phyloP scores from a whole-genome alignment of 1,284 basidiomycete species.

The Austroboletus novae-zelandiae region DNA sequence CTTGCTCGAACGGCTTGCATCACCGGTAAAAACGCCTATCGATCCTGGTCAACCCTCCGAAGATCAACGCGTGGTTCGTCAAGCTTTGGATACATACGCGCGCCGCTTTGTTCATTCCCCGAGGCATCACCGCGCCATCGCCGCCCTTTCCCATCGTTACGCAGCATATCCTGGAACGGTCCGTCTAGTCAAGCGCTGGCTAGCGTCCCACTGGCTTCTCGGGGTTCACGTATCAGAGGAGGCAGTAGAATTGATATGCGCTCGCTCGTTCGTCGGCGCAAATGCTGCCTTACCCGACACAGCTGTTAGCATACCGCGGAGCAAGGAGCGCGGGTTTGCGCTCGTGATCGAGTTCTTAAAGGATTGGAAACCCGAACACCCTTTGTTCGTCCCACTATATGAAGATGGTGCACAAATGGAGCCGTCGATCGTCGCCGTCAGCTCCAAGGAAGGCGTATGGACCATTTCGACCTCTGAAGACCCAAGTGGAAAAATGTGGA shows the following conservation, averaged over 20 bases:
- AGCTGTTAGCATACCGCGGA: constrained; percentile 47
- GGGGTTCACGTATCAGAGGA: constrained; percentile 70
- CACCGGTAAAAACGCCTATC: constrained; percentile 32
- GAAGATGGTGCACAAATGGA: constrained; percentile 30
- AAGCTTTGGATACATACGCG: constrained; percentile 60
- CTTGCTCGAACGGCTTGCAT: constrained; percentile 72
- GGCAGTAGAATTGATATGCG: constrained; percentile 83
- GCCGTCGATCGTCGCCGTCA: constrained; percentile 21
- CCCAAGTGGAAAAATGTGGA: constrained; percentile 74
- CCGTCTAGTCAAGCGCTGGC: constrained; percentile 90
- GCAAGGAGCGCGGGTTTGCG: constrained; percentile 82
- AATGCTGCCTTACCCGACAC: constrained; percentile 10
- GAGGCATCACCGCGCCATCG: constrained; percentile 82
- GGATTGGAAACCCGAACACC: constrained; percentile 82
- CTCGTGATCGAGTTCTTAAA: constrained; percentile 73
- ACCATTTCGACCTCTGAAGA: constrained; percentile 82
- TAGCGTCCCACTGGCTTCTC: constrained; percentile 87
- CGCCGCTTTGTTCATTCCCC: constrained; percentile 77
- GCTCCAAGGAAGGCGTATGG: constrained; percentile 65
- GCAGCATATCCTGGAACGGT: constrained; percentile 82
- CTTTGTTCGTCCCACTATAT: constrained; percentile 61
- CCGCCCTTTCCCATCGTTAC: constrained; percentile 78
- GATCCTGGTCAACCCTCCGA: constrained; percentile 2
- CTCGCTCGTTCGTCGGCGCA: constrained; percentile 53
- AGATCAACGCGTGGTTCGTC: constrained; percentile 47